Evolutionary conservation across 2,329 filamentous ascomycete species (phyloP).

Genomic region (Sphaerulina vaccinii): DNA sequence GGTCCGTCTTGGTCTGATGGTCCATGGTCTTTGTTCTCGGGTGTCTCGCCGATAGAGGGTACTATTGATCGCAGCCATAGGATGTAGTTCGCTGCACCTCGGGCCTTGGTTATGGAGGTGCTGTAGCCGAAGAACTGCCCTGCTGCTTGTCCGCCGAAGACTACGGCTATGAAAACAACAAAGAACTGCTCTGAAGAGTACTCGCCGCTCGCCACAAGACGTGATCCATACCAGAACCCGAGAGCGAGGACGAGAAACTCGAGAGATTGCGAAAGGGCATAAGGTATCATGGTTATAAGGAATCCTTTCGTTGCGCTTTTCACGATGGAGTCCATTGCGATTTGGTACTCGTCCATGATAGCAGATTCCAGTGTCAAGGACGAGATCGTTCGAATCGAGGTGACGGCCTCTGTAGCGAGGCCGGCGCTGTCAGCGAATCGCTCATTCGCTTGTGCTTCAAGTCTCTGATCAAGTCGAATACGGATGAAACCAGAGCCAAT

Average conservation of each 20-base stretch:
- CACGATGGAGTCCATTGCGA: conserved; percentile 32
- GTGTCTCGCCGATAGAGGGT: conserved; percentile 40
- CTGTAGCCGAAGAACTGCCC: conserved; percentile 66
- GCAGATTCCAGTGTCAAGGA: conserved; percentile 35
- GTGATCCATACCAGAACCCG: conserved; percentile 40
- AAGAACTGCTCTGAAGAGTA: conserved; percentile 50
- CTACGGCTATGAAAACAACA: conserved; percentile 60
- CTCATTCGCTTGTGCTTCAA: conserved; percentile 33
- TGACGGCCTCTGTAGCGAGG: conserved; percentile 39
- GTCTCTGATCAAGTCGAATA: conserved; percentile 36
- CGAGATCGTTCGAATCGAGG: conserved; percentile 38
- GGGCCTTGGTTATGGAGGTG: conserved; percentile 39
- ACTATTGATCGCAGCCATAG: conserved; percentile 44
- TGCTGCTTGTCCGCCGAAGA: conserved; percentile 66
- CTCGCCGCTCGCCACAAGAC: conserved; percentile 35
- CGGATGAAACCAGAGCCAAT: conserved; percentile 38
- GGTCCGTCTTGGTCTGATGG: conserved; percentile 25
- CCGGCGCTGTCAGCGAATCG: conserved; percentile 37
- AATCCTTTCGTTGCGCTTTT: conserved; percentile 21
- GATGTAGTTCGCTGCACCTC: conserved; percentile 45
- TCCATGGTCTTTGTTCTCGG: conserved; percentile 36
- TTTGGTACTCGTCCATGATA: conserved; percentile 34
- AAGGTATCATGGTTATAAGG: conserved; percentile 30
- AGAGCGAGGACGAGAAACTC: conserved; percentile 36
- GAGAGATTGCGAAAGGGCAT: conserved; percentile 36